Conservation (phyloP, 371 early-diverging fungal genomes). For the Syncephalastrum sp. region DNA sequence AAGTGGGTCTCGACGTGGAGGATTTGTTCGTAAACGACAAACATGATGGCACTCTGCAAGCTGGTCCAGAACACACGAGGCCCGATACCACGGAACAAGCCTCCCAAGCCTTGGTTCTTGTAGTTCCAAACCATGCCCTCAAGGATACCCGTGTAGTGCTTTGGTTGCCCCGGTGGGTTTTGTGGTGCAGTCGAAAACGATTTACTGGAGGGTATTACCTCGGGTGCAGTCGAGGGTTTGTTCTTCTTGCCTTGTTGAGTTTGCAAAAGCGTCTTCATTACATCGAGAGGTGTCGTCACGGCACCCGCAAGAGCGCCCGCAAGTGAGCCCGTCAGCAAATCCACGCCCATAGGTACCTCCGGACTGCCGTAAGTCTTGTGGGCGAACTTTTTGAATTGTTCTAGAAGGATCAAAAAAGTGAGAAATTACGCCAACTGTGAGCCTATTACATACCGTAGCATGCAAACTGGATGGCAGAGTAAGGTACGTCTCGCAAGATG, state of each 20-base stretch:
- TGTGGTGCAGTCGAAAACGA: slow-evolving; percentile 16
- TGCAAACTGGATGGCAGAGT: slow-evolving; percentile 73
- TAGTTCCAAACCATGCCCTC: slow-evolving; percentile 66
- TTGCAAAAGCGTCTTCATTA: slow-evolving; percentile 68
- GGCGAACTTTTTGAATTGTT: slow-evolving; percentile 51
- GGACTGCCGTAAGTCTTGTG: slow-evolving; percentile 27
- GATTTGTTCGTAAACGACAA: slow-evolving; percentile 67
- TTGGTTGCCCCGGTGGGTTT: slow-evolving; percentile 6
- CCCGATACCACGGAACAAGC: slow-evolving; percentile 65
- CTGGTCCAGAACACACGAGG: slow-evolving; percentile 70
- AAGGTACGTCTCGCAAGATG: slow-evolving; percentile 70
- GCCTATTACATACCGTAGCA: slow-evolving; percentile 54
- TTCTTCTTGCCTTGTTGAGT: slow-evolving; percentile 54
- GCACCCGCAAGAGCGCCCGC: slow-evolving; percentile 73
- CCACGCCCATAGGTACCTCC: slow-evolving; percentile 49
- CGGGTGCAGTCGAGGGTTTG: slow-evolving; percentile 17
- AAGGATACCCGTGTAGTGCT: slow-evolving; percentile 63
- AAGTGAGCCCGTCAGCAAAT: slow-evolving; percentile 58
- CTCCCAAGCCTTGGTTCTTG: slow-evolving; percentile 59
- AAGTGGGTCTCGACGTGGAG: slow-evolving; percentile 43
- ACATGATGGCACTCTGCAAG: slow-evolving; percentile 68
- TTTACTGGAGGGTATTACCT: slow-evolving; percentile 10
- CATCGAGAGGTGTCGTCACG: slow-evolving; percentile 68
- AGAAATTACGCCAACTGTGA: neutral
- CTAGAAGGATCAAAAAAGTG: slow-evolving; percentile 14